Percentiles rank a stretch among this genome's conserved stretches.
Evolutionary conservation across 805 yeast genomes (phyloP).

Genomic region (Ogataea ramenticola): DNA sequence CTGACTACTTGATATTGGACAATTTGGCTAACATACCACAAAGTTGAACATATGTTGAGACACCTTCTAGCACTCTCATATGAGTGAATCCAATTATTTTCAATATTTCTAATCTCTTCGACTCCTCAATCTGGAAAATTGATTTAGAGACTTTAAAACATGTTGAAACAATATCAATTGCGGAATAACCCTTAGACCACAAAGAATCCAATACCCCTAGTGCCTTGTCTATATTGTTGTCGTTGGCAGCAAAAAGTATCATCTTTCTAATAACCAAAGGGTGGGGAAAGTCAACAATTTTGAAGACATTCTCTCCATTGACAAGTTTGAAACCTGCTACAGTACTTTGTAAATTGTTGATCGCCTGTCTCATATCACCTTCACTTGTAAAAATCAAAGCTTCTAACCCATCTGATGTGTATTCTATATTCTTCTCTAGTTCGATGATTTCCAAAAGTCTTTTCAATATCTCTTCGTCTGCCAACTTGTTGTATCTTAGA

Average conservation of each 20-base stretch:
- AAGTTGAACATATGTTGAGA: slow-evolving; percentile 77
- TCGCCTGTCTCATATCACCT: slow-evolving; percentile 98
- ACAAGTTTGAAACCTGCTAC: slow-evolving; percentile 91
- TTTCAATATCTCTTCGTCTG: slow-evolving; percentile 78
- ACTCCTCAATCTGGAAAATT: slow-evolving; percentile 61
- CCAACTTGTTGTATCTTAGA: slow-evolving; percentile 69
- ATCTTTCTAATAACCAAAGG: slow-evolving; percentile 76
- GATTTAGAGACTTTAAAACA: slow-evolving; percentile 83
- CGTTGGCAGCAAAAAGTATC: slow-evolving; percentile 39
- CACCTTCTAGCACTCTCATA: slow-evolving; percentile 91
- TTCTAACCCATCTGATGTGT: slow-evolving; percentile 83
- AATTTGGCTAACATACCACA: slow-evolving; percentile 72
- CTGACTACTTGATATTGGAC: slow-evolving; percentile 17
- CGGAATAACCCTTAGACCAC: slow-evolving; percentile 89
- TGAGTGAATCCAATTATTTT: slow-evolving; percentile 87
- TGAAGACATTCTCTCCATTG: slow-evolving; percentile 88
- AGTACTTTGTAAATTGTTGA: slow-evolving; percentile 89
- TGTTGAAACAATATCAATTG: slow-evolving; percentile 87
- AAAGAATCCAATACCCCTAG: slow-evolving; percentile 55
- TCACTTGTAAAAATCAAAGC: slow-evolving; percentile 94
- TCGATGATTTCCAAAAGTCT: slow-evolving; percentile 66
- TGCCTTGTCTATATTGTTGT: slow-evolving; percentile 45
- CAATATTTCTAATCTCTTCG: slow-evolving; percentile 64
- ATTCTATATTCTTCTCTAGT: slow-evolving; percentile 57
- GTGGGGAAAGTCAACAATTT: slow-evolving; percentile 94